These are phyloP conservation scores for Morella rubra DNA, from an alignment of 306 rosid genomes.

Conservation along the genomic window DNA sequence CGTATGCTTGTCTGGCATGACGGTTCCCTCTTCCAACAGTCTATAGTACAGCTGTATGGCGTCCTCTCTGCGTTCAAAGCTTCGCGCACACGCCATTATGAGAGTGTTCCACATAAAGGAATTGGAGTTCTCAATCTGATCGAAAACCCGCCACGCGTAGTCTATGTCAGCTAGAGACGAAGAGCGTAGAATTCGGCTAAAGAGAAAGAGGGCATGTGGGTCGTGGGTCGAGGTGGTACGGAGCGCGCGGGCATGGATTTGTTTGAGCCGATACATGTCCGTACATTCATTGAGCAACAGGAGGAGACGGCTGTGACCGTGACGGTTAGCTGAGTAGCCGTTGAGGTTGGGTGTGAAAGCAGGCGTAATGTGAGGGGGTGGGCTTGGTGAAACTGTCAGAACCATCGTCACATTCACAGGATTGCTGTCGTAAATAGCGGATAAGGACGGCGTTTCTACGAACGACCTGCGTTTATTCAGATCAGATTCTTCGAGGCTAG, in stretches of 20 bases:
- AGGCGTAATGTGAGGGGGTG: constrained; percentile 16
- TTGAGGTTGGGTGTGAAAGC: constrained; percentile 13
- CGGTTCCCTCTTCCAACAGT: constrained; percentile 48
- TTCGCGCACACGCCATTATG: constrained; percentile 63
- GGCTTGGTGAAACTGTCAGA: constrained; percentile 29
- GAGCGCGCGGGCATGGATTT: constrained; percentile 71
- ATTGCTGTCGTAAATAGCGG: too few species aligned
- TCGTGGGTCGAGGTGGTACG: constrained; percentile 47
- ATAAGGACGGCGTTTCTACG: too few species aligned
- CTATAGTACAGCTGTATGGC: constrained; percentile 47
- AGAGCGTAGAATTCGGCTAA: constrained; percentile 50
- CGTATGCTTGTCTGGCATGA: constrained; percentile 56
- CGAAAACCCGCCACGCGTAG: constrained; percentile 59
- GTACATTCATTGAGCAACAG: constrained; percentile 42
- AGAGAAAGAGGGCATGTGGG: constrained; percentile 49
- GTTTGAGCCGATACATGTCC: constrained; percentile 51
- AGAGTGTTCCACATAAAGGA: constrained; percentile 89
- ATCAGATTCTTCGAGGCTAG: too few species aligned
- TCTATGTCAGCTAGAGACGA: constrained; percentile 40
- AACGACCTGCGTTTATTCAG: too few species aligned
- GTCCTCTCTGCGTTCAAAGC: constrained; percentile 33
- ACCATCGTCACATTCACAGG: constrained; percentile 17
- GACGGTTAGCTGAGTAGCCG: constrained; percentile 19
- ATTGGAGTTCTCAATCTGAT: constrained; percentile 48
- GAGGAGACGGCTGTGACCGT: constrained; percentile 39